phyloP scores from a whole-genome alignment of 495 filamentous ascomycete genomes.

The Apodospora peruviana region DNA sequence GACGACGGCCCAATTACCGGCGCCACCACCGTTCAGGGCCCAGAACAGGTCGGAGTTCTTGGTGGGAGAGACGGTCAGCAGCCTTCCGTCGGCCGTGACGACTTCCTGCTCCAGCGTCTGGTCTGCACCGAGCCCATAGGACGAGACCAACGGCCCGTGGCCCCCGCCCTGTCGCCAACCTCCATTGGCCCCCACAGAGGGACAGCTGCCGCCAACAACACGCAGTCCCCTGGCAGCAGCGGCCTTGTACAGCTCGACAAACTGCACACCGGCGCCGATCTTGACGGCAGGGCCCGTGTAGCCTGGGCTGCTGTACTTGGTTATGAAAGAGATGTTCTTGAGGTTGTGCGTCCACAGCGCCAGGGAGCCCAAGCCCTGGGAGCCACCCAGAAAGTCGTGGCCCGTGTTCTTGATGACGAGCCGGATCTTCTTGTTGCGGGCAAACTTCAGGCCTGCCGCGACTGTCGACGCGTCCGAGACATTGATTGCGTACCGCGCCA shows the following conservation, averaged over 20 bases:
- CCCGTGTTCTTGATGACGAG: constrained; percentile 40
- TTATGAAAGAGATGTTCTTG: constrained; percentile 37
- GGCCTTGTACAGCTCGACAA: constrained; percentile 38
- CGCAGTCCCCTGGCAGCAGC: constrained; percentile 34
- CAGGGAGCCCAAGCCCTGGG: constrained; percentile 48
- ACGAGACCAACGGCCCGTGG: constrained; percentile 44
- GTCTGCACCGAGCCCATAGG: constrained; percentile 55
- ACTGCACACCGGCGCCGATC: constrained; percentile 50
- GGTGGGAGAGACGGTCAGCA: constrained; percentile 37
- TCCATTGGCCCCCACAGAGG: constrained; percentile 44
- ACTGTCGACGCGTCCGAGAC: constrained; percentile 33
- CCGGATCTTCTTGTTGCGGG: constrained; percentile 28
- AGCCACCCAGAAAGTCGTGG: constrained; percentile 38
- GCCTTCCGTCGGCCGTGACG: constrained; percentile 40
- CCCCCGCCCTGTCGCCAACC: constrained; percentile 56
- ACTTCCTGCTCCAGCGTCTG: constrained; percentile 54
- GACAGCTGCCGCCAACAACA: constrained; percentile 40
- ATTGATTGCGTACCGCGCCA: constrained; percentile 50
- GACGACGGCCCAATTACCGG: constrained; percentile 50
- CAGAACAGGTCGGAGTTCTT: constrained; percentile 52
- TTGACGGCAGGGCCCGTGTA: constrained; percentile 44
- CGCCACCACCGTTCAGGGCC: constrained; percentile 55
- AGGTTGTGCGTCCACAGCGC: constrained; percentile 58
- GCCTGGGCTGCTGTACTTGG: constrained; percentile 25
- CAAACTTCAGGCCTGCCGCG: constrained; percentile 40